phyloP scores from a whole-genome alignment of 805 yeast species.

The Diddensiella transvaalensis region DNA sequence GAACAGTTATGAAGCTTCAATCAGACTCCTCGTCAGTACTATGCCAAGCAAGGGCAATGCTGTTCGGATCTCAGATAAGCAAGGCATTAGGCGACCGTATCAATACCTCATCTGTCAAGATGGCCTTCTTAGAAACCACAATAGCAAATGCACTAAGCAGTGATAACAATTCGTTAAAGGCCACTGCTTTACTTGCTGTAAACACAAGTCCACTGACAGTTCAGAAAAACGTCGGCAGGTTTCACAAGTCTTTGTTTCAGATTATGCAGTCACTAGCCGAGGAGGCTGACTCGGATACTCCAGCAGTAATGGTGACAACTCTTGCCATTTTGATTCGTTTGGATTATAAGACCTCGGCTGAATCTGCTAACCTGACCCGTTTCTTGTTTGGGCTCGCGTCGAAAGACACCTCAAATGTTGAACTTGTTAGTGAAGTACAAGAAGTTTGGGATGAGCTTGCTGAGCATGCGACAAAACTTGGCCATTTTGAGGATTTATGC shows the following conservation, averaged over 20 bases:
- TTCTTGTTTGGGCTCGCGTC: conserved; percentile 62
- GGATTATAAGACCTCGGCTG: conserved; percentile 35
- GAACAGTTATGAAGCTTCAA: neutral
- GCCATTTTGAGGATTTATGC: conserved; percentile 44
- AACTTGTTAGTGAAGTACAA: conserved; percentile 59
- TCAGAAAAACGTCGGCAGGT: conserved; percentile 20
- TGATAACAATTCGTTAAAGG: conserved; percentile 2
- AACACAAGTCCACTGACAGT: conserved; percentile 10
- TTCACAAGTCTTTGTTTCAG: conserved; percentile 31
- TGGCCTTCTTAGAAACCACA: conserved; percentile 15
- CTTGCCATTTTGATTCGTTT: conserved; percentile 56
- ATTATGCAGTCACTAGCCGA: conserved; percentile 46
- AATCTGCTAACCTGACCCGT: conserved; percentile 35
- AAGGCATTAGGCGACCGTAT: conserved; percentile 20
- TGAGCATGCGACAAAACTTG: conserved; percentile 41
- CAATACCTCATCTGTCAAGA: conserved; percentile 12
- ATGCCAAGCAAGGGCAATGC: conserved; percentile 20
- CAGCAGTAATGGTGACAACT: conserved; percentile 67
- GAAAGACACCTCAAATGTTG: conserved; percentile 72
- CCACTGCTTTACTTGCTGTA: conserved; percentile 17
- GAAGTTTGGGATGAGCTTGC: conserved; percentile 66
- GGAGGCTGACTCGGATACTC: conserved; percentile 76
- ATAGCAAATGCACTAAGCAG: neutral
- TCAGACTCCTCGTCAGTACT: neutral
- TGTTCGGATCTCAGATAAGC: conserved; percentile 23